Percentiles rank a stretch among this genome's conserved stretches.
Conservation (phyloP, 768 basidiomycete genomes). For the Mycena latifolia region DNA sequence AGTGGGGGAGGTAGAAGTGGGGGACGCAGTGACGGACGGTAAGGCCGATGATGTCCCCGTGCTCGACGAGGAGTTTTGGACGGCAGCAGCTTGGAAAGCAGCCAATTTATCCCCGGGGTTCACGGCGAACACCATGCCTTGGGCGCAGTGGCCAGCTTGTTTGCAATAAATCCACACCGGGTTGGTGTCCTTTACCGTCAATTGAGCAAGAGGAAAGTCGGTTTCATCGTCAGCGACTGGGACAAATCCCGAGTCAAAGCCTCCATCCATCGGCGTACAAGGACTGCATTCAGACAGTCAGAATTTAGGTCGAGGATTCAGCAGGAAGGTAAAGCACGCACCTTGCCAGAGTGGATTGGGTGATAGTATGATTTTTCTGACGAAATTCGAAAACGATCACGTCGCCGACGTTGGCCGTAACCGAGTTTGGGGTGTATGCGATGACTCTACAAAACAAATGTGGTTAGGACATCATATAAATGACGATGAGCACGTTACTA, state of each 20-base stretch:
- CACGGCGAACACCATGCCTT: conserved; percentile 76
- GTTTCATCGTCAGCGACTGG: conserved; percentile 59
- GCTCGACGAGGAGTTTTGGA: conserved; percentile 39
- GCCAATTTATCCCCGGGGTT: conserved; percentile 68
- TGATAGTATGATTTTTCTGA: conserved; percentile 71
- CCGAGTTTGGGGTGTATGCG: conserved; percentile 51
- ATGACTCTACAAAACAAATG: too few species aligned
- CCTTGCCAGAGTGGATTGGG: conserved; percentile 63
- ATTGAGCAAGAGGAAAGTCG: conserved; percentile 59
- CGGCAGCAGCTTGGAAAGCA: conserved; percentile 68
- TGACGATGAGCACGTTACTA: too few species aligned
- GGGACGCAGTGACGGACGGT: conserved; percentile 43
- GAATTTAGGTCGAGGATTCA: not conserved
- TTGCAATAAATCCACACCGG: conserved; percentile 73
- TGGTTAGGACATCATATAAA: too few species aligned
- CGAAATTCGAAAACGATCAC: conserved; percentile 62
- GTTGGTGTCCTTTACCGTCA: conserved; percentile 54
- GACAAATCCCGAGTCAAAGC: conserved; percentile 70
- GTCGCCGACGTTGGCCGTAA: conserved; percentile 25
- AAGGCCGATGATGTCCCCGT: too few species aligned
- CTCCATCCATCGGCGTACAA: conserved; percentile 53
- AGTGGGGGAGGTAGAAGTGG: conserved; percentile 32
- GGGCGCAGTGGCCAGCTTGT: conserved; percentile 65
- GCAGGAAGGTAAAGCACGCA: not conserved
- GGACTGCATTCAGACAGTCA: conserved; percentile 46